phyloP scores from a whole-genome alignment of 768 basidiomycete genomes.

The Neoboletus magnificus region DNA sequence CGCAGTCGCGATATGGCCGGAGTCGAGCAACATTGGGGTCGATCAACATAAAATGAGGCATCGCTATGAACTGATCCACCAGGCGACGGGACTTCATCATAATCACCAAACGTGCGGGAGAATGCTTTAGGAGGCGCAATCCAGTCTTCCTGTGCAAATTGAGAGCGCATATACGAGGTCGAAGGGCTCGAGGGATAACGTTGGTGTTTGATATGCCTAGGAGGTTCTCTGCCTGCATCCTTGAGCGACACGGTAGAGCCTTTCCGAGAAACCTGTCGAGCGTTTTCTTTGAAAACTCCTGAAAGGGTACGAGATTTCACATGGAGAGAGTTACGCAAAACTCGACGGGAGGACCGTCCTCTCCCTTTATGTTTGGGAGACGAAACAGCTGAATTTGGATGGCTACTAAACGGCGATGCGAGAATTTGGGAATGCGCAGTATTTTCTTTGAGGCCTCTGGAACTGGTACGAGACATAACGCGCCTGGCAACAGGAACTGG shows the following conservation, averaged over 20 bases:
- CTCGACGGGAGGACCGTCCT: slow-evolving; percentile 8
- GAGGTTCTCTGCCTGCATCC: slow-evolving; percentile 8
- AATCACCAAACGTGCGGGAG: neutral
- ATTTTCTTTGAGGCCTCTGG: slow-evolving; percentile 43
- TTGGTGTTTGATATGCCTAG: slow-evolving; percentile 15
- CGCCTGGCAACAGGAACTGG: slow-evolving; percentile 39
- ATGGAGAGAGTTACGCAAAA: slow-evolving; percentile 23
- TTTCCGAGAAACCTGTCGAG: slow-evolving; percentile 15
- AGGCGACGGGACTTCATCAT: neutral
- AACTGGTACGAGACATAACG: slow-evolving; percentile 37
- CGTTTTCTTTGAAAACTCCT: slow-evolving; percentile 16
- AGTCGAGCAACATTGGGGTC: slow-evolving; percentile 28
- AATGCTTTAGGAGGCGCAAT: slow-evolving; percentile 9
- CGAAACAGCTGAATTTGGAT: slow-evolving; percentile 38
- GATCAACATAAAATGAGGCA: slow-evolving; percentile 17
- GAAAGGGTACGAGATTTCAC: slow-evolving; percentile 43
- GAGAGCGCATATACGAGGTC: slow-evolving; percentile 28
- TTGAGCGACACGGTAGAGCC: slow-evolving; percentile 16
- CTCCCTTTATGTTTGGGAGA: slow-evolving; percentile 33
- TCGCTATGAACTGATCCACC: slow-evolving; percentile 1
- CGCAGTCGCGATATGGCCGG: slow-evolving; percentile 12
- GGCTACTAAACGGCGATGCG: slow-evolving; percentile 47
- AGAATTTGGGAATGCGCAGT: slow-evolving; percentile 24
- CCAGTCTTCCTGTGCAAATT: slow-evolving; percentile 11
- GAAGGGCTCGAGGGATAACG: slow-evolving; percentile 23